Percentiles rank a stretch among this genome's conserved stretches.
phyloP scores from a whole-genome alignment of 805 yeast species.

The Pichia ethanolica region DNA sequence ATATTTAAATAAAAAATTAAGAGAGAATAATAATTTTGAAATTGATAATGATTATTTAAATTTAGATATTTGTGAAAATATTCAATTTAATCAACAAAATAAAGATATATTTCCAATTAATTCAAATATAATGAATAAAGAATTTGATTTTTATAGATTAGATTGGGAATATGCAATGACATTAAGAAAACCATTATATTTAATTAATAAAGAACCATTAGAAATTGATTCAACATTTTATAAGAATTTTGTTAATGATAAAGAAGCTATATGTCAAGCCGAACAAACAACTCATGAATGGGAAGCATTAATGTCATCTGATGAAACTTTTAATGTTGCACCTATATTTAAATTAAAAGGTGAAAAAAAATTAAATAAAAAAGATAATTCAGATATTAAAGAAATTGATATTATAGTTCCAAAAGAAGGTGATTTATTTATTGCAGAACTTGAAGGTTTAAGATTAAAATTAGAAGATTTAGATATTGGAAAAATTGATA shows the following conservation, averaged over 20 bases:
- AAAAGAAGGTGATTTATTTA: conserved; percentile 29
- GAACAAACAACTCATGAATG: conserved; percentile 4
- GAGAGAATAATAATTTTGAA: not conserved
- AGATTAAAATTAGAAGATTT: conserved; percentile 42
- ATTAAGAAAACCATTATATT: conserved; percentile 36
- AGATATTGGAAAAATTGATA: conserved; percentile 33
- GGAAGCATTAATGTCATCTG: conserved; percentile 11
- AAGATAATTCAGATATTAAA: too few species aligned
- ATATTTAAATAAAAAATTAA: not conserved
- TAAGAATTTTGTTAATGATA: conserved; percentile 22
- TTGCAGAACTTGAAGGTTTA: conserved; percentile 35
- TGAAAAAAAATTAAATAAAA: too few species aligned
- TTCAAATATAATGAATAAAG: conserved; percentile 34
- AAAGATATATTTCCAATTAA: not conserved
- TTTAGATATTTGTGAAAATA: conserved; percentile 12
- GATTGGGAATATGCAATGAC: conserved; percentile 36
- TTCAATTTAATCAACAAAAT: not conserved
- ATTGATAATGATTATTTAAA: conserved; percentile 15
- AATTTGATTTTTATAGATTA: conserved; percentile 34
- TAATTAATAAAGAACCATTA: conserved; percentile 11
- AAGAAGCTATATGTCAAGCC: not conserved
- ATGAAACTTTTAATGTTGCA: conserved; percentile 1
- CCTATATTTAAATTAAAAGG: conserved; percentile 1
- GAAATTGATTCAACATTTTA: conserved; percentile 29
- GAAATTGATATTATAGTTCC: not conserved